Evolutionary conservation across 2,329 filamentous ascomycete genomes (phyloP), one percentile per base, ranked within the genome.

Genomic region (Pyrenochaeta sp.): DNA sequence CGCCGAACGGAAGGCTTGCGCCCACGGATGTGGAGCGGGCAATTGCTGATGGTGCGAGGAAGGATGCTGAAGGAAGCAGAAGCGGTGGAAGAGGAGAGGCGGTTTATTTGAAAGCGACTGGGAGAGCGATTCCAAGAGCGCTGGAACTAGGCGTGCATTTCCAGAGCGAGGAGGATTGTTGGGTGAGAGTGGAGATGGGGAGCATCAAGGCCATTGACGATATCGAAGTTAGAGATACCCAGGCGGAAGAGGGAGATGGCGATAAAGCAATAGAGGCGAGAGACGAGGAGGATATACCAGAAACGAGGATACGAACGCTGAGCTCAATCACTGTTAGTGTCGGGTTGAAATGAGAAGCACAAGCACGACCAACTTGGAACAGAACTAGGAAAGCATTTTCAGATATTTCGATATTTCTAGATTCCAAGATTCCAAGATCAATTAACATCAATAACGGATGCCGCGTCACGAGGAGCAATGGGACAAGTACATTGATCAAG

Each of bases 191-290:
- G 45, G 78, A 81, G 69, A 91, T 88, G 40, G 82, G 84, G 51
- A 90, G 83, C 45, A 79, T 89, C 14, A 80, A 80, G n/a, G 84
- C 86, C 2, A 80, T 91, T 39, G 89, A 92, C 67, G 89, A 91
- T 71, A 77, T 91, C 27, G 77, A 86, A 33, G 62, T 68, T 36
- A 40, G 17, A 40, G 30, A 32, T 5, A 4, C 23, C 4, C 4
- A 27, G n/a, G 42, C 39, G 51, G 35, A 41, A 4, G 45, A 45
- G 45, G 42, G 32, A 35, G 48, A 33, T 47, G 35, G 45, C 32
- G 54, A 57, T 60, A 62, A 68, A 58, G 49, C 60, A 44, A 59
- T 21, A 37, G 66, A 45, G 35, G 66, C 36, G 11, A 54, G 54
- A 7, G 48, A 33, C 12, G 63, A 61, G 11, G 61, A 61, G 36